Percentiles rank a stretch among this genome's conserved stretches.
phyloP scores from a whole-genome alignment of 345 rosid genomes.

The Dipteronia dyeriana region DNA sequence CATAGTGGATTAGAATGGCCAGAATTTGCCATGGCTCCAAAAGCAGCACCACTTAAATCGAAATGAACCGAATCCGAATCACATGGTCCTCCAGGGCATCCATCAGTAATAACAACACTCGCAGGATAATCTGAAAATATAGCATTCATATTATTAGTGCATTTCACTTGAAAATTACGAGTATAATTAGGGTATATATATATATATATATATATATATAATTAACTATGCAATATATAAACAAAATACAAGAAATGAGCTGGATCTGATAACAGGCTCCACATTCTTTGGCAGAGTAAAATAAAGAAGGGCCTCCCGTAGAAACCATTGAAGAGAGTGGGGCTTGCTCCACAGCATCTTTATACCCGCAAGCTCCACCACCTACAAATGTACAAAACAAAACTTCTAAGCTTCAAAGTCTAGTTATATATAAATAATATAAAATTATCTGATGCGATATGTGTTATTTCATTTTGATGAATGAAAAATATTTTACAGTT shows the following conservation, averaged over 20 bases:
- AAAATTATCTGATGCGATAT: not conserved
- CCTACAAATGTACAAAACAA: conserved; percentile 35
- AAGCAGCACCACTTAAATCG: conserved; percentile 72
- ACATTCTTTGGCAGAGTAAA: conserved; percentile 60
- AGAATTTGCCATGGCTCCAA: conserved; percentile 74
- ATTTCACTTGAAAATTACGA: conserved; percentile 46
- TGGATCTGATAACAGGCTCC: conserved; percentile 73
- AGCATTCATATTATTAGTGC: conserved; percentile 38
- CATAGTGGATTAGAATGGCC: conserved; percentile 55
- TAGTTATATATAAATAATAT: not conserved
- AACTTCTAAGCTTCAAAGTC: not conserved
- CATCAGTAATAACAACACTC: conserved; percentile 66
- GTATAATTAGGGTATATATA: not conserved
- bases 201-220: no score
- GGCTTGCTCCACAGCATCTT: conserved; percentile 35
- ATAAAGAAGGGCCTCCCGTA: conserved; percentile 63
- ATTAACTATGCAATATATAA: no score
- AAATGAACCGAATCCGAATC: conserved; percentile 52
- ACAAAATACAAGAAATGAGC: not conserved
- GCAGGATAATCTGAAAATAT: conserved; percentile 68
- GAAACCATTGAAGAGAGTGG: conserved; percentile 54
- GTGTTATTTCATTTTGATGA: no score
- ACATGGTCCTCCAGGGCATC: conserved; percentile 67
- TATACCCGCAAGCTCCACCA: conserved; percentile 78
- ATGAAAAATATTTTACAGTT: no score